Conservation (phyloP, 2,329 filamentous ascomycete genomes). For the Calonectria multiphialidica region DNA sequence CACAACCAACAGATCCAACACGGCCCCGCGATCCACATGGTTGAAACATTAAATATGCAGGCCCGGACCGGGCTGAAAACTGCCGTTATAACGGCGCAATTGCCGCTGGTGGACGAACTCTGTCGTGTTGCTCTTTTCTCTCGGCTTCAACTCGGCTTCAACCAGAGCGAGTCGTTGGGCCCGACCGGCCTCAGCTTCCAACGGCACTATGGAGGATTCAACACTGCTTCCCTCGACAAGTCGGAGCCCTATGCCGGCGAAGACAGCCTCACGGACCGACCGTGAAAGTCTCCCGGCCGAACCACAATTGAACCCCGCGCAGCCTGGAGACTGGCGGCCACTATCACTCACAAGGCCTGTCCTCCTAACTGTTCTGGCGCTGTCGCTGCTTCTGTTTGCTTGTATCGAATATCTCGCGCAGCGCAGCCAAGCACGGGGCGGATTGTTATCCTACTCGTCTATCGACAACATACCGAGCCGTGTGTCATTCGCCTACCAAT, state of each 20-base stretch:
- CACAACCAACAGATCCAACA: slow-evolving; percentile 3
- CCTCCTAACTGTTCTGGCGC: neutral
- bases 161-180: neutral
- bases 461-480: neutral
- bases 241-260: neutral
- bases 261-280: neutral
- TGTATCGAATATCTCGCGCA: neutral
- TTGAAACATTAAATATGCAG: neutral
- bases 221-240: neutral
- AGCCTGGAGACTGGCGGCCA: neutral
- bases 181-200: neutral
- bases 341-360: neutral
- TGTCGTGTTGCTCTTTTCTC: neutral
- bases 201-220: neutral
- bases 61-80: neutral
- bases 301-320: neutral
- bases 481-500: neutral
- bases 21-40: neutral
- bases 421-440: neutral
- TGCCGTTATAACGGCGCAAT: neutral
- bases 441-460: neutral
- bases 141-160: neutral
- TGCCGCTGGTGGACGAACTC: neutral
- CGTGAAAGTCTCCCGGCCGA: neutral
- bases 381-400: neutral